These are phyloP conservation scores for Aspergillus neotritici DNA, from an alignment of 2,329 filamentous ascomycete species.

Conservation along the genomic window DNA sequence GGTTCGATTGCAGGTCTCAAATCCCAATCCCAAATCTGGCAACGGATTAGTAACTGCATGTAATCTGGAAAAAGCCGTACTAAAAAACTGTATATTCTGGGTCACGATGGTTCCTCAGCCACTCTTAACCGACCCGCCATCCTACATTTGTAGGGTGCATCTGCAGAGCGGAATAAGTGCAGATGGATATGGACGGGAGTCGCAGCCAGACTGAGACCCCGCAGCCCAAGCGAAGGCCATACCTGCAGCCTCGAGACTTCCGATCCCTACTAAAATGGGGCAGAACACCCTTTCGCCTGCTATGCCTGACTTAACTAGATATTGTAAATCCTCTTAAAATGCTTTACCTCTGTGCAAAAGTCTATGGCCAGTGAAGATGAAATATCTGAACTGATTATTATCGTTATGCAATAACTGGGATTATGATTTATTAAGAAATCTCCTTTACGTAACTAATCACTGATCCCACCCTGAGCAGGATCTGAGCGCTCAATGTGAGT, in stretches of 20 bases:
- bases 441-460: constrained; percentile 1
- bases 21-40: constrained; percentile 1
- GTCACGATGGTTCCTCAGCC: not conserved
- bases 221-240: no score
- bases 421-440: no score
- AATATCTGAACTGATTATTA: no score
- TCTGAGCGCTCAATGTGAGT: constrained; percentile 6
- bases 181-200: constrained; percentile 1
- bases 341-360: no score
- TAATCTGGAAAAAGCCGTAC: not conserved
- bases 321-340: no score
- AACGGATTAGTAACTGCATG: not conserved
- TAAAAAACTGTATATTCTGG: constrained; percentile 2
- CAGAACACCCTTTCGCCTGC: no score
- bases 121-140: constrained; percentile 1
- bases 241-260: no score
- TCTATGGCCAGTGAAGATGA: no score
- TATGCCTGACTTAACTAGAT: no score
- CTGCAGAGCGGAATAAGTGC: constrained; percentile 1
- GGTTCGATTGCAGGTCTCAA: not conserved
- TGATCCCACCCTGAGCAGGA: constrained; percentile 4
- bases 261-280: no score
- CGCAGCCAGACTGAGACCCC: no score
- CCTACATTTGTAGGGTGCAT: constrained; percentile 1
- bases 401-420: no score